Conservation (phyloP, 2,329 filamentous ascomycete species). For the Pseudogymnoascus pannorum region DNA sequence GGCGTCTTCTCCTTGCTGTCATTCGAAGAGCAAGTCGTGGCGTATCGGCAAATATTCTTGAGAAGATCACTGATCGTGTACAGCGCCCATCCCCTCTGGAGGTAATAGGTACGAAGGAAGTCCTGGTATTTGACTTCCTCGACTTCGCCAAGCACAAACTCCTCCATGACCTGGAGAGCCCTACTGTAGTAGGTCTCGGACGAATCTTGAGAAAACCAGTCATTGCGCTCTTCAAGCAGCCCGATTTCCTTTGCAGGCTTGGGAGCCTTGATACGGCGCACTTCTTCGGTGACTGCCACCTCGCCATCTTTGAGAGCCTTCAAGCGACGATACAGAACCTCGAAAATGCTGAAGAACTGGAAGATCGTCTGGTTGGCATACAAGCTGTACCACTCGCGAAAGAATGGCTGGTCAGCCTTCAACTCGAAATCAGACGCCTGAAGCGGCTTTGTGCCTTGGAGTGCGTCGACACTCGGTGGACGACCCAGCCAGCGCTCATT, state of each 20-base stretch:
- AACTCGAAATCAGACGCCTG: slow-evolving; percentile 52
- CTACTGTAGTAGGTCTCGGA: slow-evolving; percentile 71
- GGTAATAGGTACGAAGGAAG: slow-evolving; percentile 82
- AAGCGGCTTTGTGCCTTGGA: slow-evolving; percentile 46
- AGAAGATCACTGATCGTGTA: slow-evolving; percentile 91
- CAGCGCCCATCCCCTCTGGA: slow-evolving; percentile 83
- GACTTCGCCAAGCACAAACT: slow-evolving; percentile 73
- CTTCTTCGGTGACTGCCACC: slow-evolving; percentile 63
- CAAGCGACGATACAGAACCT: slow-evolving; percentile 81
- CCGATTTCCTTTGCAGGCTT: slow-evolving; percentile 81
- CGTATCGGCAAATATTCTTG: slow-evolving; percentile 71
- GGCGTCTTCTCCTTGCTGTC: slow-evolving; percentile 91
- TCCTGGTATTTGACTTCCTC: slow-evolving; percentile 84
- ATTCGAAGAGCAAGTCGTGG: slow-evolving; percentile 71
- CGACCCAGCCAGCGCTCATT: slow-evolving; percentile 60
- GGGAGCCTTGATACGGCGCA: slow-evolving; percentile 62
- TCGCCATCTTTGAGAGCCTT: slow-evolving; percentile 76
- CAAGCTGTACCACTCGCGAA: slow-evolving; percentile 75
- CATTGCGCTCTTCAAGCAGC: slow-evolving; percentile 69
- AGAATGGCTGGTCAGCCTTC: slow-evolving; percentile 74
- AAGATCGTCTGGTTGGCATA: slow-evolving; percentile 89
- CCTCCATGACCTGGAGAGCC: slow-evolving; percentile 77
- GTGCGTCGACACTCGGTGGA: slow-evolving; percentile 48
- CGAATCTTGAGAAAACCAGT: slow-evolving; percentile 65
- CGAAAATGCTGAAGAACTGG: slow-evolving; percentile 90